These are phyloP conservation scores for Speleostelium caveatum DNA, from an alignment of 78 protist species.

Conservation along the genomic window DNA sequence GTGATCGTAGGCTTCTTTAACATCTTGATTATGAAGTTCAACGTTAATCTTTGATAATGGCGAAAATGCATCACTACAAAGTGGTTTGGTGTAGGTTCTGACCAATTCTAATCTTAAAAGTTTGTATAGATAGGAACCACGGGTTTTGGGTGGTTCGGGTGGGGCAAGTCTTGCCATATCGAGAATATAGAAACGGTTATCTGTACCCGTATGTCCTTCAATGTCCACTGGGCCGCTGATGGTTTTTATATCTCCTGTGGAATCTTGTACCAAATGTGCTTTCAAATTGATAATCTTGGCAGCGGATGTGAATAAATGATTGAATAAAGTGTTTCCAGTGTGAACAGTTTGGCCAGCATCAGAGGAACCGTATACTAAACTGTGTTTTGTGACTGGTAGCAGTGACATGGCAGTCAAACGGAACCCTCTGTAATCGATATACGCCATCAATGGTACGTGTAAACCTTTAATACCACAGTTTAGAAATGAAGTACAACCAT, in stretches of 20 bases:
- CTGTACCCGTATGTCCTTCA: slow-evolving; percentile 80
- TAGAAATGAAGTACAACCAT: slow-evolving; percentile 70
- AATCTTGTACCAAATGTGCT: slow-evolving; percentile 65
- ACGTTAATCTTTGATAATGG: slow-evolving; percentile 34
- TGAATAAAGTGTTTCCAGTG: slow-evolving; percentile 54
- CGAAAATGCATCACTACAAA: slow-evolving; percentile 80
- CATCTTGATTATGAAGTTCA: slow-evolving; percentile 70
- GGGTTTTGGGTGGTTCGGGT: slow-evolving; percentile 67
- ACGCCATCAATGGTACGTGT: slow-evolving; percentile 82
- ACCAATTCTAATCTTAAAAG: slow-evolving; percentile 73
- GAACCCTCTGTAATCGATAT: slow-evolving; percentile 82
- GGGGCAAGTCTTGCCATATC: slow-evolving; percentile 81
- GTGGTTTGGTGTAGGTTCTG: slow-evolving; percentile 20
- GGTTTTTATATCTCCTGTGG: slow-evolving; percentile 26
- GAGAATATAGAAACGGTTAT: slow-evolving; percentile 70
- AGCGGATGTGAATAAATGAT: slow-evolving; percentile 41
- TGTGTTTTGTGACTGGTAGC: slow-evolving; percentile 62
- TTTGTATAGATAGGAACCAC: slow-evolving; percentile 74
- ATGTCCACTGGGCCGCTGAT: slow-evolving; percentile 70
- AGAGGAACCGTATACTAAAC: slow-evolving; percentile 71
- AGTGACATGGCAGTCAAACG: slow-evolving; percentile 75
- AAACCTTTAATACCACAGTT: slow-evolving; percentile 72
- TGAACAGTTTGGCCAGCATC: slow-evolving; percentile 82
- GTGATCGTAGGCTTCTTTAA: slow-evolving; percentile 25
- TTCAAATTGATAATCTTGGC: slow-evolving; percentile 78